Base-by-base conservation (phyloP, 129 eudicot species). In the Helianthus tuberosus region DNA sequence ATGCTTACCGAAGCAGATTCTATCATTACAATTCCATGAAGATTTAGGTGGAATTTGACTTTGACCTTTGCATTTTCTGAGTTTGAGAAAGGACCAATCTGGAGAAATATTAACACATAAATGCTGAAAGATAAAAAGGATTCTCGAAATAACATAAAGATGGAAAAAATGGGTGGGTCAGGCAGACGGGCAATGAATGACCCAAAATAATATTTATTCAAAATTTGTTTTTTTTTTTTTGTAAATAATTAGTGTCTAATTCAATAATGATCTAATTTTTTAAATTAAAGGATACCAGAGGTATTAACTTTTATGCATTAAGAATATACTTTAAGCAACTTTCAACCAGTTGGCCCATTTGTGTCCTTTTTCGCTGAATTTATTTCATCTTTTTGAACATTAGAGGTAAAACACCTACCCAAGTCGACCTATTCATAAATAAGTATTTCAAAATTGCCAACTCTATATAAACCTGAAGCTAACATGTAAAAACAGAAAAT, bases 31-130 rank as follows among this genome's bases (percentile, higher is more conserved):
- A 87, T 81, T 41, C 99, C 99, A 59, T 91, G 89, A 71, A 91
- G 82, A 71, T 87, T 91, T 75, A 95, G 80, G 47, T 74, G 75
- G 71, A 89, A 83, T 89, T 68, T 89, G 48, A 91, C 88, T 86
- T 95, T 95, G 8, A 95, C 85, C 79, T 84, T 85, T 8, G 59
- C 76, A 39, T 67, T 78, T 75, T 85, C 89, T 27, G 72, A 66
- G 66, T 67, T 79, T 54, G 86, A 69, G 67, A 91, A 79, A 50
- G 99, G 96, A 59, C 97, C 97, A 81, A 95, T 88, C 99, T 88
- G 78, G 66, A 81, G 67, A 69, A 66, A 68, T 3, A 43, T 10
- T 27, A 38, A 67, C 23, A 38, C 23, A 36, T 9, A 50, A 70
- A 39, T 29, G 32, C 44, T 55, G 23, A 71, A 38, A 55, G 51